These are phyloP conservation scores for Iris pallida DNA, from an alignment of 116 monocot species.

Conservation along the genomic window DNA sequence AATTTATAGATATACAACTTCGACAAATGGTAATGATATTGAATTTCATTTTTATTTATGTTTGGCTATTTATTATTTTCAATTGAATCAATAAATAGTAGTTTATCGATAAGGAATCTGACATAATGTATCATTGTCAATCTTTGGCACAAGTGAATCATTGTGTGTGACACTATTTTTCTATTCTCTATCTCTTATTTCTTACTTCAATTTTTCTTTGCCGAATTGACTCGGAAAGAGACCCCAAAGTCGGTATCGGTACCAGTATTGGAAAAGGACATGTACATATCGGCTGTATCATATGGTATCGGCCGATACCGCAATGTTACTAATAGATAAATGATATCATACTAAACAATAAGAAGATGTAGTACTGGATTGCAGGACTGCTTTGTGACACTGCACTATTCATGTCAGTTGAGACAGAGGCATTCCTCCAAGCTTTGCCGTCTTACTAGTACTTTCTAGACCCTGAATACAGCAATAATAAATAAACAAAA, in stretches of 20 bases:
- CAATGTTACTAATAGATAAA: neutral
- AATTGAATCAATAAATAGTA: no score
- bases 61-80: no score
- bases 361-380: slow-evolving; percentile 35
- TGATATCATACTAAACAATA: neutral
- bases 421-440: slow-evolving; percentile 73
- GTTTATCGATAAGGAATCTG: no score
- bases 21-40: no score
- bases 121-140: no score
- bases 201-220: neutral
- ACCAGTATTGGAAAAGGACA: neutral
- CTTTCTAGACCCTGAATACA: slow-evolving; percentile 38
- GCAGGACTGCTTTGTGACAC: slow-evolving; percentile 21
- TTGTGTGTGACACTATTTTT: no score
- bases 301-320: neutral
- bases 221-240: neutral
- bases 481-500: neutral
- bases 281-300: neutral
- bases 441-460: slow-evolving; percentile 23
- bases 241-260: neutral
- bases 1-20: no score
- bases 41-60: no score
- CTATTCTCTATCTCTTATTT: neutral
- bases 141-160: no score
- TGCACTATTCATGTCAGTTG: slow-evolving; percentile 64